These are phyloP conservation scores for Leccinum ochraceum DNA, from an alignment of 768 basidiomycete species.

Conservation along the genomic window DNA sequence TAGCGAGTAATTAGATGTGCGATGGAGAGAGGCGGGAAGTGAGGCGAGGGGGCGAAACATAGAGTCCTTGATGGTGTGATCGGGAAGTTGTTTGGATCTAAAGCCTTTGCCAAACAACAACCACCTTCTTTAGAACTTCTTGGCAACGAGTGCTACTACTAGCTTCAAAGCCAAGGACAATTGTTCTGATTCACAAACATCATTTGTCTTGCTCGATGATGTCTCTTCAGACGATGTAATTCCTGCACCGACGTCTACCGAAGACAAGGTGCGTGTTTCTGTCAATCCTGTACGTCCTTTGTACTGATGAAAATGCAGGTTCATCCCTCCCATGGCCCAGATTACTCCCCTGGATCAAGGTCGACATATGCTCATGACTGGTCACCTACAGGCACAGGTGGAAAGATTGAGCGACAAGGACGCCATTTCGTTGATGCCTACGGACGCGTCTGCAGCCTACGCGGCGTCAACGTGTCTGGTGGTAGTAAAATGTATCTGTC, in stretches of 20 bases:
- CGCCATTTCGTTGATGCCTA: conserved; percentile 81
- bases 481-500: conserved; percentile 71
- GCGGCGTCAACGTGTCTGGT: conserved; percentile 88
- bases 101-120: conserved; percentile 34
- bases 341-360: conserved; percentile 49
- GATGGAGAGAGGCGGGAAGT: not conserved
- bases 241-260: conserved; percentile 5
- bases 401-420: conserved; percentile 59
- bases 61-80: not conserved
- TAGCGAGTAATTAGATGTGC: not conserved
- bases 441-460: conserved; percentile 76
- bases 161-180: conserved; percentile 21
- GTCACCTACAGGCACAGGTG: conserved; percentile 58
- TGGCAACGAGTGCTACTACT: not conserved
- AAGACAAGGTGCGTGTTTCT: conserved; percentile 5
- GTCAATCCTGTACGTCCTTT: not conserved
- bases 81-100: conserved; percentile 29
- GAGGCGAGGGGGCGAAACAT: conserved; percentile 11
- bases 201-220: conserved; percentile 48
- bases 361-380: conserved; percentile 73
- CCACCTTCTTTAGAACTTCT: conserved; percentile 4
- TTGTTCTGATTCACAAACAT: conserved; percentile 42
- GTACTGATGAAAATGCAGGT: conserved; percentile 14
- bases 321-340: conserved; percentile 49
- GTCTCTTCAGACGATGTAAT: too few relatives aligned